phyloP scores from a whole-genome alignment of 2,329 filamentous ascomycete genomes.

The Venturia nashicola region DNA sequence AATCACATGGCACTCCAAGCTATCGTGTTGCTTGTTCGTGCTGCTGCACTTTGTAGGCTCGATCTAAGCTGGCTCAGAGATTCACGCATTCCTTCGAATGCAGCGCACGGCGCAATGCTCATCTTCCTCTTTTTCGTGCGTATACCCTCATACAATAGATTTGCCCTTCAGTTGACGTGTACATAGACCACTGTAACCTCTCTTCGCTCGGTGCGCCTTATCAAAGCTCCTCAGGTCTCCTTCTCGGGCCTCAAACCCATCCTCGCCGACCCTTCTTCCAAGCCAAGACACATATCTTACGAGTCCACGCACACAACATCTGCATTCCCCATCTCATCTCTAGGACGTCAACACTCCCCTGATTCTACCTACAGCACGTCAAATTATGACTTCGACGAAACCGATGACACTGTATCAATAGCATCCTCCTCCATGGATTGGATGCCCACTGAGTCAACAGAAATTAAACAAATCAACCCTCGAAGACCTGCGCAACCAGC shows the following conservation, averaged over 20 bases:
- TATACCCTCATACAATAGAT: background rate
- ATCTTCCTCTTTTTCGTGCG: conserved; percentile 30
- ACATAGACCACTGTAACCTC: conserved; percentile 16
- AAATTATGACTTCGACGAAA: conserved; percentile 9
- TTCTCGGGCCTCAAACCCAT: conserved; percentile 10
- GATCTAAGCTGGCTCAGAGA: conserved; percentile 9
- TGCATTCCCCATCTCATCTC: conserved; percentile 7
- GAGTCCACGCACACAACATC: conserved; percentile 2
- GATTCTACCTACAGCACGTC: conserved; percentile 1
- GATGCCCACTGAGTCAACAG: conserved; percentile 42
- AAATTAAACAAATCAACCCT: conserved; percentile 11
- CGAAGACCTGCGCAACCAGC: conserved; percentile 16
- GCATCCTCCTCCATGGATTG: conserved; percentile 59
- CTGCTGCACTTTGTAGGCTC: conserved; percentile 25
- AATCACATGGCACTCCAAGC: conserved; percentile 57
- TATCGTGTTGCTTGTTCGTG: conserved; percentile 44
- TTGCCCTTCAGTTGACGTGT: background rate
- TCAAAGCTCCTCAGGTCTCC: conserved; percentile 21
- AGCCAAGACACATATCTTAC: conserved; percentile 10
- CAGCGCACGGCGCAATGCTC: conserved; percentile 44
- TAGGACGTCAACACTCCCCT: conserved; percentile 15
- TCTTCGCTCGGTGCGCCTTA: conserved; percentile 45
- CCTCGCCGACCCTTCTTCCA: conserved; percentile 13
- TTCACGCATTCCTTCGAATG: conserved; percentile 23
- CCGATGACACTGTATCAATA: conserved; percentile 9